Conservation (phyloP, 352 stramenopile species). For the Thalassiosira allenii region DNA sequence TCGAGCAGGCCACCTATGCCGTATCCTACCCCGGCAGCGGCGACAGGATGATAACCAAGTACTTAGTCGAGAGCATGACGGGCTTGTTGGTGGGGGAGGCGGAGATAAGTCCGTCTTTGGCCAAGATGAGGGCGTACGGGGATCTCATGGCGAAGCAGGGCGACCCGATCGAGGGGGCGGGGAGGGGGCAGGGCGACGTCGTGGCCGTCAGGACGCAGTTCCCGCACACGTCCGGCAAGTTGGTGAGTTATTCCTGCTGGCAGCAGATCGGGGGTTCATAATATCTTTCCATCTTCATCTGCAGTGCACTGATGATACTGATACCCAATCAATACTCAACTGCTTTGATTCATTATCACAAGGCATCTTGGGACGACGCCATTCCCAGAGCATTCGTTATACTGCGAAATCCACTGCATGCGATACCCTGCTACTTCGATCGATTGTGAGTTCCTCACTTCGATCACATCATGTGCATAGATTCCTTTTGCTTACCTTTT, state of each 20-base stretch:
- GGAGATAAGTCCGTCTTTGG: slow-evolving; percentile 27
- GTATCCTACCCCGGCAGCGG: slow-evolving; percentile 48
- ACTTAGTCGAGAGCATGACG: slow-evolving; percentile 47
- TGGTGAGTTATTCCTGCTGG: slow-evolving; percentile 55
- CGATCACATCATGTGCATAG: neutral
- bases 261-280: too few relatives aligned
- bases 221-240: slow-evolving; percentile 56
- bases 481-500: too few relatives aligned
- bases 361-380: slow-evolving; percentile 52
- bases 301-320: too few relatives aligned
- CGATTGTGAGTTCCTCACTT: neutral
- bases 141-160: neutral
- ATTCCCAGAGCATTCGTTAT: slow-evolving; percentile 50
- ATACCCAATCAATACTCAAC: too few relatives aligned
- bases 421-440: slow-evolving; percentile 62
- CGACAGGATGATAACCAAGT: slow-evolving; percentile 44
- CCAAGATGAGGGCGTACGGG: slow-evolving; percentile 6
- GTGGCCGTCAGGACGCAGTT: slow-evolving; percentile 53
- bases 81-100: slow-evolving; percentile 55
- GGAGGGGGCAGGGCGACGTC: slow-evolving; percentile 28
- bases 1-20: slow-evolving; percentile 42
- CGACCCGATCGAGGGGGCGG: neutral
- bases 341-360: too few relatives aligned
- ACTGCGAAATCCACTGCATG: slow-evolving; percentile 60
- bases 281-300: too few relatives aligned